Evolutionary conservation across 768 basidiomycete genomes (phyloP), one percentile per base, ranked within the genome.

Genomic region (Mycena amicta): DNA sequence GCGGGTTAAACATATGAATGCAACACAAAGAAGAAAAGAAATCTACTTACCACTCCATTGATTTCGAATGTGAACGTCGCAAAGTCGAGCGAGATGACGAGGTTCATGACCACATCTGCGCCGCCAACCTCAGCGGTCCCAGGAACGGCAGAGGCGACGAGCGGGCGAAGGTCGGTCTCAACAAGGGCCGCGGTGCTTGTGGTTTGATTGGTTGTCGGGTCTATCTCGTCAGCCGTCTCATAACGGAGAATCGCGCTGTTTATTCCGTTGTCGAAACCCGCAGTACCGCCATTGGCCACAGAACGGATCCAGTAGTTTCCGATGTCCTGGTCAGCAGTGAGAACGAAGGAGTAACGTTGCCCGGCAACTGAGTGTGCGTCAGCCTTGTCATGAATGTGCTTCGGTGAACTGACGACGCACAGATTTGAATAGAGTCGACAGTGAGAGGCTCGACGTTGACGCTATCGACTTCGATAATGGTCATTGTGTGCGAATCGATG

Each of bases 241-340:
- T 80, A 80, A n/a, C 76, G 72, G 15, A 80, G 59, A 47, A 79
- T 79, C 1, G 78, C 79, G 8, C 74, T 75, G 62, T 76, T 80
- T 16, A 73, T 61, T 12, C 76, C 80, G 23, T 68, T 72, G 5
- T 2, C 41, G 53, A 71, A 74, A 12, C 54, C 56, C 12, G 53
- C 27, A 11, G n/a, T 57, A 3, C 56, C 33, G 1, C 37, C 43
- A 31, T 51, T 39, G 23, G 61, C 22, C 2, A n/a, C 26, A 4
- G 69, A 67, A 28, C 68, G 72, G 28, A 78, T 63, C 70, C 79
- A 80, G 63, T 81, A 81, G 64, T 79, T 80, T 13, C 52, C 66
- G 12, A 78, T 64, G 0, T 65, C 50, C 59, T 79, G 75, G 57
- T 77, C 69, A 2, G 80, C 76, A 1, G 67, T 65, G 16, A 81